phyloP scores from a whole-genome alignment of 306 rosid species.

The Echinosophora koreensis region DNA sequence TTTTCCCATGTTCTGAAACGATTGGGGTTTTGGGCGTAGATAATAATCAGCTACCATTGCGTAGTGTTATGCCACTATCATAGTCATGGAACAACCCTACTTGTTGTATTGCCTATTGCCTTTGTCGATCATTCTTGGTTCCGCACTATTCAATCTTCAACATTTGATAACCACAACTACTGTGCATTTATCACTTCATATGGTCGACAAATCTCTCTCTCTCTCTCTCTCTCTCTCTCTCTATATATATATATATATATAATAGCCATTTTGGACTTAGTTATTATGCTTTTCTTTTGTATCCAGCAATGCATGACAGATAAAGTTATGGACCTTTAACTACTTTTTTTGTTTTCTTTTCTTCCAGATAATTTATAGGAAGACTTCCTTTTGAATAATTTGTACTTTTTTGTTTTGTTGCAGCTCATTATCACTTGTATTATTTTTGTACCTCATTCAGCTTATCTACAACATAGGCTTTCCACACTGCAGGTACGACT shows the following conservation, averaged over 20 bases:
- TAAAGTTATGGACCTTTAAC: background rate
- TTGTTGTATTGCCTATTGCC: background rate
- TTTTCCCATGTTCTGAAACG: no score
- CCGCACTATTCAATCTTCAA: no score
- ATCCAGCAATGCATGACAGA: no score
- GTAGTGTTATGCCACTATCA: background rate
- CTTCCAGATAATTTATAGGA: background rate
- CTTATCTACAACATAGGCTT: slow-evolving; percentile 64
- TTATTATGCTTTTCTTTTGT: no score
- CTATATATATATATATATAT: background rate
- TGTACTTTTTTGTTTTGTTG: slow-evolving; percentile 25
- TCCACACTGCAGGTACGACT: slow-evolving; percentile 69
- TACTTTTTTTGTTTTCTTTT: background rate
- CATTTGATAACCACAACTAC: background rate
- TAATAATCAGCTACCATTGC: background rate
- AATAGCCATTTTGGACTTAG: background rate
- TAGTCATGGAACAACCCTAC: background rate
- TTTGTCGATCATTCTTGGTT: background rate
- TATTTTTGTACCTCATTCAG: slow-evolving; percentile 60
- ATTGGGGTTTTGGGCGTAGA: background rate
- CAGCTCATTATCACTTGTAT: slow-evolving; percentile 74
- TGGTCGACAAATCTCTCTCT: background rate
- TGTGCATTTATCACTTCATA: slow-evolving; percentile 3
- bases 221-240: no score
- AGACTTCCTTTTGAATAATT: slow-evolving; percentile 13